These are phyloP conservation scores for Fusarium mexicanum DNA, from an alignment of 2,329 filamentous ascomycete genomes.

Conservation along the genomic window DNA sequence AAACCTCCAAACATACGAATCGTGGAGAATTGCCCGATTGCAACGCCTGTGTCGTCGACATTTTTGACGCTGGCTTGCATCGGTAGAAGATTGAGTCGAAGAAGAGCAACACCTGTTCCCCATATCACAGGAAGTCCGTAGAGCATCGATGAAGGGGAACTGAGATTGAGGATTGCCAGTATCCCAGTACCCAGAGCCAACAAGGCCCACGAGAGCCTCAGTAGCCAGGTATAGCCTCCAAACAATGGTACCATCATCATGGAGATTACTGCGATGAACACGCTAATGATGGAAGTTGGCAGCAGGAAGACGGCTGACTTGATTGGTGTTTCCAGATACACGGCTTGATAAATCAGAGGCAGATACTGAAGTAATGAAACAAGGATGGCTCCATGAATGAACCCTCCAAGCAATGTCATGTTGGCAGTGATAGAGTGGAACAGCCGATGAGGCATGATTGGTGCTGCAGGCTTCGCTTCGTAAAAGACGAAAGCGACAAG, in stretches of 20 bases:
- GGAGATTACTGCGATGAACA: slow-evolving; percentile 4
- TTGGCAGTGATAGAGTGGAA: slow-evolving; percentile 16
- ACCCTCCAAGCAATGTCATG: slow-evolving; percentile 17
- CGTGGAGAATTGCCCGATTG: slow-evolving; percentile 9
- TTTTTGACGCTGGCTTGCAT: slow-evolving; percentile 19
- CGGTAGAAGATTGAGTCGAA: slow-evolving; percentile 3
- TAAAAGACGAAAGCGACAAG: background rate
- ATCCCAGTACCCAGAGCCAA: slow-evolving; percentile 1
- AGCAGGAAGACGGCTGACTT: slow-evolving; percentile 5
- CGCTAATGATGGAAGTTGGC: background rate
- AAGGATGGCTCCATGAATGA: slow-evolving; percentile 7
- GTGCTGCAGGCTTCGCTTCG: background rate
- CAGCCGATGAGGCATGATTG: slow-evolving; percentile 14
- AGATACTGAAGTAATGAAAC: slow-evolving; percentile 11
- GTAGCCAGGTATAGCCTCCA: slow-evolving; percentile 8
- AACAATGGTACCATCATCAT: slow-evolving; percentile 23
- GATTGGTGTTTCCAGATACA: slow-evolving; percentile 10
- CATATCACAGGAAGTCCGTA: slow-evolving; percentile 9
- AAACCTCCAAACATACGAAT: slow-evolving; percentile 12
- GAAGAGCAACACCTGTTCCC: slow-evolving; percentile 6
- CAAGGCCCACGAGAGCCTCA: slow-evolving; percentile 1
- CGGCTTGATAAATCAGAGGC: slow-evolving; percentile 5
- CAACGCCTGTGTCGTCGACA: slow-evolving; percentile 1
- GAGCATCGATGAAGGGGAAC: background rate
- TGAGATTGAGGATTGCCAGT: background rate